phyloP scores from a whole-genome alignment of 2,329 filamentous ascomycete genomes.

The Dothideomycetes sp. region DNA sequence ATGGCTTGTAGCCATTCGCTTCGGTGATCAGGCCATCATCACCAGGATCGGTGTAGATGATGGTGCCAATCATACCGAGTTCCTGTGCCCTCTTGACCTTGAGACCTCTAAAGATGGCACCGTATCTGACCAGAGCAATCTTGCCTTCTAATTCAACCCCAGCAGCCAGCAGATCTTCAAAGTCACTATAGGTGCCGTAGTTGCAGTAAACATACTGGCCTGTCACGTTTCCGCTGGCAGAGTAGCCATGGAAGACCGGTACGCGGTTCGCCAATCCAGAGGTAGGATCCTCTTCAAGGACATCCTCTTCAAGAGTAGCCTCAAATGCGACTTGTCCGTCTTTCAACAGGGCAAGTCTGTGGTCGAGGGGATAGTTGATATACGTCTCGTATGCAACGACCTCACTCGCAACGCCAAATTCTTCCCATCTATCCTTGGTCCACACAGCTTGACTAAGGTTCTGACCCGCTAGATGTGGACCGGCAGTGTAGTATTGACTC shows the following conservation, averaged over 20 bases:
- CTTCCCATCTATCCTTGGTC: conserved; percentile 41
- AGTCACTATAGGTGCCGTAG: conserved; percentile 81
- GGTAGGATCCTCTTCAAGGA: conserved; percentile 74
- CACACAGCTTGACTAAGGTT: conserved; percentile 44
- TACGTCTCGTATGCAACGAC: conserved; percentile 44
- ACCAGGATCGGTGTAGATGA: conserved; percentile 82
- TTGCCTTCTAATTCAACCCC: conserved; percentile 72
- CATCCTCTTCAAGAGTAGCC: conserved; percentile 73
- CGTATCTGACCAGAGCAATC: conserved; percentile 80
- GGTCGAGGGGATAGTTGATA: conserved; percentile 42
- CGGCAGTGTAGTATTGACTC: conserved; percentile 43
- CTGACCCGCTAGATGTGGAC: conserved; percentile 43
- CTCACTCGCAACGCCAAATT: conserved; percentile 37
- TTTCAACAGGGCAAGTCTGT: conserved; percentile 37
- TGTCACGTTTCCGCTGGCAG: conserved; percentile 84
- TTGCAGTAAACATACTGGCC: conserved; percentile 82
- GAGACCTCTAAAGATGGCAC: conserved; percentile 75
- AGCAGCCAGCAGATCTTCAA: conserved; percentile 66
- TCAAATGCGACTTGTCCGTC: conserved; percentile 27
- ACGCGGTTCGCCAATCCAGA: conserved; percentile 33
- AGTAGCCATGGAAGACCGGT: conserved; percentile 75
- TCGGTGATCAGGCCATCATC: conserved; percentile 70
- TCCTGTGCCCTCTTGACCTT: conserved; percentile 92
- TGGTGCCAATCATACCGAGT: conserved; percentile 73
- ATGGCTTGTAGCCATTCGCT: conserved; percentile 66